Evolutionary conservation across 2,329 filamentous ascomycete species (phyloP).

Genomic region (Elsinoe fawcettii): DNA sequence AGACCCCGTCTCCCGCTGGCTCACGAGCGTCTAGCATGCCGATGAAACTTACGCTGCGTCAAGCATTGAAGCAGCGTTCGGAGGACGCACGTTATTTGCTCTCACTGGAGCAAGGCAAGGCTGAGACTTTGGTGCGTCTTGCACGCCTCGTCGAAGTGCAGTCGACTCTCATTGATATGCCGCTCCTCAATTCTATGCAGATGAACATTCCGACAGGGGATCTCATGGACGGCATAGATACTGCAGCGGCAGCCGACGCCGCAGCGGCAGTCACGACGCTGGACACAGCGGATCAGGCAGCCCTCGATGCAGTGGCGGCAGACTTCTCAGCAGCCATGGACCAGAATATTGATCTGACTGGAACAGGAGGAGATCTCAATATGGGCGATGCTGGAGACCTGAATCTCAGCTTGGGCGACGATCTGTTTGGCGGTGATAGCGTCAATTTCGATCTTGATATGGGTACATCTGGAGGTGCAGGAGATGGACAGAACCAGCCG

Average conservation of each 20-base stretch:
- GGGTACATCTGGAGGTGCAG: conserved; percentile 20
- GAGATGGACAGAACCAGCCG: conserved; percentile 24
- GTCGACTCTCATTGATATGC: conserved; percentile 44
- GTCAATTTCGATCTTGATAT: conserved; percentile 27
- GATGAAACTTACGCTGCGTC: conserved; percentile 15
- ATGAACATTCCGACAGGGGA: conserved; percentile 26
- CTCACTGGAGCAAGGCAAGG: conserved; percentile 51
- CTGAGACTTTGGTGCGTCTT: conserved; percentile 35
- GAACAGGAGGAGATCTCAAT: conserved; percentile 23
- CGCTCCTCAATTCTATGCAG: conserved; percentile 43
- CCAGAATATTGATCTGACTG: conserved; percentile 17
- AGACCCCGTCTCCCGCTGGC: conserved; percentile 35
- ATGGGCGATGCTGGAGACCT: conserved; percentile 14
- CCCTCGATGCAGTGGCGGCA: conserved; percentile 1
- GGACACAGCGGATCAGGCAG: neutral
- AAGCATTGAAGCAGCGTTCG: conserved; percentile 43
- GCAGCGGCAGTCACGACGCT: conserved; percentile 13
- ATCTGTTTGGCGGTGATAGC: conserved; percentile 17
- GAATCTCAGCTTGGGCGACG: conserved; percentile 13
- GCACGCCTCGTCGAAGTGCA: conserved; percentile 28
- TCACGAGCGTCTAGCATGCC: neutral
- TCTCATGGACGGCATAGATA: conserved; percentile 30
- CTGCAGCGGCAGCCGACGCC: conserved; percentile 20
- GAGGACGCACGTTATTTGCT: conserved; percentile 46
- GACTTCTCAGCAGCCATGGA: conserved; percentile 7